phyloP scores from a whole-genome alignment of 2,329 filamentous ascomycete species.

The Periglandula ipomoeae region DNA sequence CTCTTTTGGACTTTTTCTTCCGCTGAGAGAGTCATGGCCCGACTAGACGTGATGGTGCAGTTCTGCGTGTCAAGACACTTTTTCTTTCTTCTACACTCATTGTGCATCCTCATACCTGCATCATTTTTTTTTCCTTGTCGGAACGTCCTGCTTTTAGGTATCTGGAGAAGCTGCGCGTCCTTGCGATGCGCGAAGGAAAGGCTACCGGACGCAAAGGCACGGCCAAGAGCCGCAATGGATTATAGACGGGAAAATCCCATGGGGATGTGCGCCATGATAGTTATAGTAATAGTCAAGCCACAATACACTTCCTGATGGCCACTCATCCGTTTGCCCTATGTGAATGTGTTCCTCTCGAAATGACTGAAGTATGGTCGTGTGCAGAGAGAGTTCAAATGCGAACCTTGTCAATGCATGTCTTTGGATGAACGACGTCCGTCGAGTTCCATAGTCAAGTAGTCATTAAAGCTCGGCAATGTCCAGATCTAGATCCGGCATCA shows the following conservation, averaged over 20 bases:
- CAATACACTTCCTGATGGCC: constrained; percentile 16
- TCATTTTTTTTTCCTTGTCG: constrained; percentile 2
- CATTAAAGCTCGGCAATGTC: no score
- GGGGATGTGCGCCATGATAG: constrained; percentile 17
- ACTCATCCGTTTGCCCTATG: neutral
- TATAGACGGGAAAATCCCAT: neutral
- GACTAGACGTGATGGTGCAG: neutral
- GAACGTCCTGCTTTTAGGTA: neutral
- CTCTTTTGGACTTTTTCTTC: neutral
- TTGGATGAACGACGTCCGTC: no score
- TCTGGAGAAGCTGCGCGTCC: neutral
- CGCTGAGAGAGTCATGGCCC: neutral
- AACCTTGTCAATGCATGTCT: no score
- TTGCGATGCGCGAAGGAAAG: constrained; percentile 6
- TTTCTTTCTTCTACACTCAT: constrained; percentile 1
- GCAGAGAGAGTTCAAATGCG: no score
- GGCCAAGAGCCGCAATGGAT: constrained; percentile 7
- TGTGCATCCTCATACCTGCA: constrained; percentile 1
- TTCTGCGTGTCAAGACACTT: neutral
- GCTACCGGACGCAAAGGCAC: constrained; percentile 7
- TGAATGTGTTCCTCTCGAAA: neutral
- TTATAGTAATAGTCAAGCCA: constrained; percentile 17
- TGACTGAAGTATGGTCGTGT: no score
- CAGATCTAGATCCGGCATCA: no score
- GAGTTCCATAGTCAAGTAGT: no score